Evolutionary conservation across 2,329 filamentous ascomycete genomes (phyloP).

Genomic region (Neoscytalidium dimidiatum): DNA sequence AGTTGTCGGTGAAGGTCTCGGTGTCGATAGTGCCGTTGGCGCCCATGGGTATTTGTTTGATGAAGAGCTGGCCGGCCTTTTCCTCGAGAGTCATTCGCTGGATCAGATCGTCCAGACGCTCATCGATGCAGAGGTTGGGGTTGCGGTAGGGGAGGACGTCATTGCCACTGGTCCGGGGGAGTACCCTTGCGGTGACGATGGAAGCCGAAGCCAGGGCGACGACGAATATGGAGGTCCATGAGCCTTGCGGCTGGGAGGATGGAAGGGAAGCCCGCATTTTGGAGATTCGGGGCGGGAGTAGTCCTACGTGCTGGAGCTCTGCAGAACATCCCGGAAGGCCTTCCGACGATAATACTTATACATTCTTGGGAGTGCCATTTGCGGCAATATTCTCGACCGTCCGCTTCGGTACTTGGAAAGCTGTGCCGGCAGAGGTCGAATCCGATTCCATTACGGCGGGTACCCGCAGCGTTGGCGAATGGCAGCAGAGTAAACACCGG

Average conservation of each 20-base stretch:
- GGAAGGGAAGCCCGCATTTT: not conserved
- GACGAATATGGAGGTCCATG: not conserved
- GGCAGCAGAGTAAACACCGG: not conserved
- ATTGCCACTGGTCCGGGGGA: not conserved
- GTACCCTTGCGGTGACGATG: not conserved
- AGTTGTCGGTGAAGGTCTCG: conserved; percentile 31
- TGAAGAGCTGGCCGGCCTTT: conserved; percentile 53
- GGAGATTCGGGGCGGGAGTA: not conserved
- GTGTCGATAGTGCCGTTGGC: conserved; percentile 34
- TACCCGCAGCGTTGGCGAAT: not conserved
- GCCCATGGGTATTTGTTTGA: conserved; percentile 38
- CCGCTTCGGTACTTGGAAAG: not conserved
- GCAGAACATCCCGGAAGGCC: not conserved
- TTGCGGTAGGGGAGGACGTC: conserved; percentile 36
- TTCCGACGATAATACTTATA: not conserved
- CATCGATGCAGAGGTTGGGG: conserved; percentile 44
- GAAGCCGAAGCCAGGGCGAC: not conserved
- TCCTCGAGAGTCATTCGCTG: conserved; percentile 51
- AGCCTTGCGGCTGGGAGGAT: not conserved
- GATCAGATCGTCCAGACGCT: conserved; percentile 50
- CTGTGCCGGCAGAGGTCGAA: not conserved
- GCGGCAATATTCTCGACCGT: not conserved
- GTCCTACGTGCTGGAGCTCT: not conserved
- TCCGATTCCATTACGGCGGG: not conserved
- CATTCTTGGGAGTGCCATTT: not conserved